A percentile compares a stretch with the other conserved stretches of the same genome.
Evolutionary conservation across 345 rosid species (phyloP).

Genomic region (Physaria fendleri): DNA sequence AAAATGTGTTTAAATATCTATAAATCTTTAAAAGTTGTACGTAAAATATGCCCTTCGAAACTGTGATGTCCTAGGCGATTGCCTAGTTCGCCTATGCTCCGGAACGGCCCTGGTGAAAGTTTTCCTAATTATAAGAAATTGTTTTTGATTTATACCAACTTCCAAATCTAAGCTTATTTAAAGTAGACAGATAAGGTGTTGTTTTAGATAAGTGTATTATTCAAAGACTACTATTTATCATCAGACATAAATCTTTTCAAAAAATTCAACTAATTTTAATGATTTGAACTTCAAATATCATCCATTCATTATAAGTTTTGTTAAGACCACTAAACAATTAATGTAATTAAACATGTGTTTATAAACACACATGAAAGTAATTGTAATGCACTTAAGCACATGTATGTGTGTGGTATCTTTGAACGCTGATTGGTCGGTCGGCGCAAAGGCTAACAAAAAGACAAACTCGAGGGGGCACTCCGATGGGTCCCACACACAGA

Average conservation of each 20-base stretch:
- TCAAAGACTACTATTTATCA: too few relatives aligned
- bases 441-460: slow-evolving; percentile 28
- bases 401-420: neutral
- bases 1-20: too few relatives aligned
- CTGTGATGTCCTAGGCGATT: too few relatives aligned
- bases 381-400: neutral
- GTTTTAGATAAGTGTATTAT: neutral
- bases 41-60: too few relatives aligned
- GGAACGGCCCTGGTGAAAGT: too few relatives aligned
- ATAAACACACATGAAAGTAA: neutral
- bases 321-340: neutral
- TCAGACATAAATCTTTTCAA: too few relatives aligned
- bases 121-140: neutral
- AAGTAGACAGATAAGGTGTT: neutral
- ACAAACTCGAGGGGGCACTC: neutral
- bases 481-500: slow-evolving; percentile 19
- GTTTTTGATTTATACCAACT: neutral
- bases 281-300: neutral
- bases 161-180: neutral
- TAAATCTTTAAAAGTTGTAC: too few relatives aligned
- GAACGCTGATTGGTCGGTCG: slow-evolving; percentile 33
- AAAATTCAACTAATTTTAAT: too few relatives aligned
- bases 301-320: neutral
- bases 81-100: too few relatives aligned
- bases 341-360: slow-evolving; percentile 10